Percentiles rank a stretch among this genome's conserved stretches.
Evolutionary conservation across 306 rosid species (phyloP).

Genomic region (Ormosia semicastrata): DNA sequence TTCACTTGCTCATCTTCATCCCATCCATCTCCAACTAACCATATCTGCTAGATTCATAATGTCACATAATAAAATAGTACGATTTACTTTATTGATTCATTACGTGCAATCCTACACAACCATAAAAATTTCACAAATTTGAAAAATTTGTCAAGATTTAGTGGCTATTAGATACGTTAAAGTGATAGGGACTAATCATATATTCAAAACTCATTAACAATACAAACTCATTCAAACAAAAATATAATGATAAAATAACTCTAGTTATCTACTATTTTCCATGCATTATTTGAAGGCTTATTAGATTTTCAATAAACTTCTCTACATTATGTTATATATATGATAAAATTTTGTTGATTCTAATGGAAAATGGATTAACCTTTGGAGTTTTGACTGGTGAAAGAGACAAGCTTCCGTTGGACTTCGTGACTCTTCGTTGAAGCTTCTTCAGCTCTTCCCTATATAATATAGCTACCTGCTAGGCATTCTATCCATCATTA

Average conservation of each 20-base stretch:
- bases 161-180: background rate
- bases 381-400: constrained; percentile 37
- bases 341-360: background rate
- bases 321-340: background rate
- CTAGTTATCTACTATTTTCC: no score
- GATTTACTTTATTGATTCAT: background rate
- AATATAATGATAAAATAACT: no score
- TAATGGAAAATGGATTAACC: constrained; percentile 19
- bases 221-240: no score
- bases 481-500: background rate
- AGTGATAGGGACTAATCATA: background rate
- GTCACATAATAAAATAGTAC: background rate
- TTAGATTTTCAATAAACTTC: background rate
- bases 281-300: background rate
- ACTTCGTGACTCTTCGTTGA: constrained; percentile 6
- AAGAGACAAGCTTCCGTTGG: constrained; percentile 19
- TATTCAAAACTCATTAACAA: no score
- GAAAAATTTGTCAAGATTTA: background rate
- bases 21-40: constrained; percentile 73
- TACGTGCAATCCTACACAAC: no score
- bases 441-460: constrained; percentile 47
- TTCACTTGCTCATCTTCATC: constrained; percentile 47
- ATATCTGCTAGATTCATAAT: constrained; percentile 31
- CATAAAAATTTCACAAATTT: no score
- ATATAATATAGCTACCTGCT: constrained; percentile 37